Evolutionary conservation across 2,329 filamentous ascomycete species (phyloP), one percentile per base, ranked within the genome.

Genomic region (Ophiostoma perfectum): DNA sequence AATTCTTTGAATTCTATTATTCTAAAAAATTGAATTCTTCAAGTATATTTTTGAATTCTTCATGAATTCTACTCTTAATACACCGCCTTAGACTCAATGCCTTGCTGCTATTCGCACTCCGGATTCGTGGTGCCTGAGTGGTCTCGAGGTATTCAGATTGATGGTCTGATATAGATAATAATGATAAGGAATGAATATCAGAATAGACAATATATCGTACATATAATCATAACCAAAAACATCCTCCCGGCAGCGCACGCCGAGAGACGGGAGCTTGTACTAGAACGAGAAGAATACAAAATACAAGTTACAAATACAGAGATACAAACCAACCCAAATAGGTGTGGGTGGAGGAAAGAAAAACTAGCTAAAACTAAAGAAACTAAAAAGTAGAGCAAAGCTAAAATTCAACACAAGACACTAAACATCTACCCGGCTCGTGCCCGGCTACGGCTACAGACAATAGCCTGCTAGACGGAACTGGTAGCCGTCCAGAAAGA

Each of bases 311-410:
- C n/a, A 55, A 55, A 5, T 49, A 49, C 47, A 49, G 5, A 49
- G 7, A 49, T n/a, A 52, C 11, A 55, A 55, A 27, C 49, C 18
- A 55, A 55, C 27, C 12, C 45, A 16, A 47, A 16, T 2, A 52
- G 18, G 49, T 55, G 49, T 55, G 49, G 49, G 49, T 55, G 49
- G 49, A 55, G 49, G 49, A 55, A 27, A 27, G n/a, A 55, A 55
- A 55, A 55, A 55, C 49, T 55, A 55, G 49, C n/a, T 27, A 44
- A 55, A 27, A 55, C 49, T 55, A 55, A 27, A 18, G n/a, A 52
- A 52, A n/a, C 47, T 55, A 55, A 55, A 55, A 55, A 55, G 49
- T 55, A 55, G 49, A 52, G 47, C 16, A 55, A 52, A 55, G 49
- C n/a, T 55, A 27, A 55, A 55, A 55, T 18, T 4, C 18, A 55